Evolutionary conservation across 2,329 filamentous ascomycete species (phyloP).

Genomic region (Scedosporium apiospermum): DNA sequence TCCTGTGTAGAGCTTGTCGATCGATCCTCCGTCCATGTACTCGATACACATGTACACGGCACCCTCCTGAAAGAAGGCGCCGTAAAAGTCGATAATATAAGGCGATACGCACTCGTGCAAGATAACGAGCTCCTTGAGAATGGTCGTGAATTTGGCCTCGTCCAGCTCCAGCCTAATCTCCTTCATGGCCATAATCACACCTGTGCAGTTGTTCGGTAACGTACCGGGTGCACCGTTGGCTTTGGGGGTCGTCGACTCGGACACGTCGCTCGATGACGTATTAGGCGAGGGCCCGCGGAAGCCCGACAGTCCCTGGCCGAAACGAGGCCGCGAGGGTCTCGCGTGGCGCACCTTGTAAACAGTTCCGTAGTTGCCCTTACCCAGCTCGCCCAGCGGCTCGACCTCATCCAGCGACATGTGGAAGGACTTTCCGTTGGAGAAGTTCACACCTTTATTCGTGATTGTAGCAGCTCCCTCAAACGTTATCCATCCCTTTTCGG

Average conservation of each 20-base stretch:
- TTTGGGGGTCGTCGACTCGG: conserved; percentile 18
- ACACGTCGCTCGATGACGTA: conserved; percentile 14
- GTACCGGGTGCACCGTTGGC: conserved; percentile 15
- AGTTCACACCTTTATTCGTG: conserved; percentile 82
- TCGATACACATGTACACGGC: conserved; percentile 99
- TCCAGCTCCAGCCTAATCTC: conserved; percentile 93
- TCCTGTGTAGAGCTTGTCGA: conserved; percentile 88
- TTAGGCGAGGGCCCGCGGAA: conserved; percentile 28
- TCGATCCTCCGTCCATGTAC: conserved; percentile 96
- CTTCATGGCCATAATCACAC: conserved; percentile 97
- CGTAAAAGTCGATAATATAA: conserved; percentile 98
- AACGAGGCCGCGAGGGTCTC: conserved; percentile 48
- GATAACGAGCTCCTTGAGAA: conserved; percentile 95
- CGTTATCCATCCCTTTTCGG: conserved; percentile 80
- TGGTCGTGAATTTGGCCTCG: conserved; percentile 92
- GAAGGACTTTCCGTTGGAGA: conserved; percentile 81
- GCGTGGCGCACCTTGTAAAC: conserved; percentile 94
- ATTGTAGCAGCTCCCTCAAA: conserved; percentile 91
- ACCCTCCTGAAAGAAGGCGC: conserved; percentile 96
- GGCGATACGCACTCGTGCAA: conserved; percentile 90
- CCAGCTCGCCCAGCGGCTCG: conserved; percentile 83
- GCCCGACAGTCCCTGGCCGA: conserved; percentile 47
- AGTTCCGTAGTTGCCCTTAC: conserved; percentile 96
- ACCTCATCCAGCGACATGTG: conserved; percentile 94
- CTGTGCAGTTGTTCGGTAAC: conserved; percentile 42